Evolutionary conservation across 2,329 filamentous ascomycete species (phyloP).

Genomic region (Lasiodiplodia citricola): DNA sequence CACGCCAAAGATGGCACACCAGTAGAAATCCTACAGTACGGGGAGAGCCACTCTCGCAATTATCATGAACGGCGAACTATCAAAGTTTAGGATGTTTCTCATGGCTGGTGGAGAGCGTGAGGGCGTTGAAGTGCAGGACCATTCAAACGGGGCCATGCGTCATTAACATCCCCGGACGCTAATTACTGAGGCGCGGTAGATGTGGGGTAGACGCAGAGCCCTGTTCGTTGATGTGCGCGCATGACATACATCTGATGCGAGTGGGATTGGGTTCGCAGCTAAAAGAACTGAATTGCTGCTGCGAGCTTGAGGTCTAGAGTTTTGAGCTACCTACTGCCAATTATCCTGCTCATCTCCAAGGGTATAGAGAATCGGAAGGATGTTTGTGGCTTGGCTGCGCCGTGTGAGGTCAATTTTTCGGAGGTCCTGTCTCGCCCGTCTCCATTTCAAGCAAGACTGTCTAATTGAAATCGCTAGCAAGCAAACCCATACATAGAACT

Average conservation of each 20-base stretch:
- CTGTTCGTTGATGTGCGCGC: background rate
- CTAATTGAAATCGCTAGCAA: slow-evolving; percentile 29
- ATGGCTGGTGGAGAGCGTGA: background rate
- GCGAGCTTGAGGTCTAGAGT: slow-evolving; percentile 14
- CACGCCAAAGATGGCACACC: background rate
- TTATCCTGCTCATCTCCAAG: slow-evolving; percentile 18
- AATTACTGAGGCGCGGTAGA: background rate
- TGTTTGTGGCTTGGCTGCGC: slow-evolving; percentile 24
- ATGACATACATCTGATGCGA: background rate
- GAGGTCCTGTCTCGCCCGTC: slow-evolving; percentile 20
- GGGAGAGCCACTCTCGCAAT: too few relatives aligned
- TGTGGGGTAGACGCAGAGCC: background rate
- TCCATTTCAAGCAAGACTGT: slow-evolving; percentile 24
- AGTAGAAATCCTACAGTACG: background rate
- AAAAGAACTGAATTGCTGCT: slow-evolving; percentile 18
- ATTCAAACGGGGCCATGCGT: background rate
- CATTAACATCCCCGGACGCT: background rate
- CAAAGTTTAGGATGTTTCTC: background rate
- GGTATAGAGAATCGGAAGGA: slow-evolving; percentile 8
- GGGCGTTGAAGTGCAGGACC: background rate
- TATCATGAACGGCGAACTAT: background rate
- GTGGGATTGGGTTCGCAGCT: slow-evolving; percentile 4
- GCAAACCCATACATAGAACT: slow-evolving; percentile 27
- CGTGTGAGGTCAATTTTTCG: slow-evolving; percentile 19
- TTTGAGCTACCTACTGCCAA: slow-evolving; percentile 25